These are phyloP conservation scores for Sedum album DNA, from an alignment of 164 flowering plant genomes.

Conservation along the genomic window DNA sequence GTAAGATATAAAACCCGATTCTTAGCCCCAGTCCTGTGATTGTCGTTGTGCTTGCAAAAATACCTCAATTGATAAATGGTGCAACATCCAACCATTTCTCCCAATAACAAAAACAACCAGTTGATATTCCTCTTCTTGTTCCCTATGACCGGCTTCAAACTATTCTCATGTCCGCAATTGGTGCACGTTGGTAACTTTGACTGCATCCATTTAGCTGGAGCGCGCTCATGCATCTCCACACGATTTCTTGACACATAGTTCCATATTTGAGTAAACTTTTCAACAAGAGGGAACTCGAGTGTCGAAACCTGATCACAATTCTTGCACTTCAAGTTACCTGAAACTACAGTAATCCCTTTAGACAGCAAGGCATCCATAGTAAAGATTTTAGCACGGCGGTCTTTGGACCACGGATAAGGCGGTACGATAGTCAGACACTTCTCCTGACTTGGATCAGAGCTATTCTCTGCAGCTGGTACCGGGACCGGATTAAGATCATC, in stretches of 20 bases:
- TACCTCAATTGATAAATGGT: constrained; percentile 37
- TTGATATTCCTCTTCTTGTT: constrained; percentile 41
- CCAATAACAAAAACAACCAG: constrained; percentile 53
- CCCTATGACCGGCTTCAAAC: constrained; percentile 35
- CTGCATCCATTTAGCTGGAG: constrained; percentile 42
- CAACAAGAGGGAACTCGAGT: constrained; percentile 25
- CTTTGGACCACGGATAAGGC: constrained; percentile 38
- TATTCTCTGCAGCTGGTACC: background rate
- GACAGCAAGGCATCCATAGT: constrained; percentile 15
- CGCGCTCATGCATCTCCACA: constrained; percentile 36
- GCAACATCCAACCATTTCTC: constrained; percentile 40
- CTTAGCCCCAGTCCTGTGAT: constrained; percentile 55
- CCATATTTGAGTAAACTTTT: constrained; percentile 29
- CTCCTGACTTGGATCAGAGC: background rate
- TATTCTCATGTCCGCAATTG: constrained; percentile 29
- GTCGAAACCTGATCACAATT: constrained; percentile 30
- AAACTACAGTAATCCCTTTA: constrained; percentile 19
- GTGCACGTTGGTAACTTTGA: constrained; percentile 37
- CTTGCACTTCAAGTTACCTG: constrained; percentile 61
- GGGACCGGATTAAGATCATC: background rate
- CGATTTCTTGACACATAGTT: constrained; percentile 14
- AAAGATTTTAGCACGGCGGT: constrained; percentile 25
- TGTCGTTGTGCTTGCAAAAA: constrained; percentile 47
- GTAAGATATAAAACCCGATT: constrained; percentile 41
- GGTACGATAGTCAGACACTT: background rate